A percentile compares a stretch with the other conserved stretches of the same genome.
Evolutionary conservation across 768 basidiomycete genomes (phyloP).

Genomic region (Rhizopogon salebrosus): DNA sequence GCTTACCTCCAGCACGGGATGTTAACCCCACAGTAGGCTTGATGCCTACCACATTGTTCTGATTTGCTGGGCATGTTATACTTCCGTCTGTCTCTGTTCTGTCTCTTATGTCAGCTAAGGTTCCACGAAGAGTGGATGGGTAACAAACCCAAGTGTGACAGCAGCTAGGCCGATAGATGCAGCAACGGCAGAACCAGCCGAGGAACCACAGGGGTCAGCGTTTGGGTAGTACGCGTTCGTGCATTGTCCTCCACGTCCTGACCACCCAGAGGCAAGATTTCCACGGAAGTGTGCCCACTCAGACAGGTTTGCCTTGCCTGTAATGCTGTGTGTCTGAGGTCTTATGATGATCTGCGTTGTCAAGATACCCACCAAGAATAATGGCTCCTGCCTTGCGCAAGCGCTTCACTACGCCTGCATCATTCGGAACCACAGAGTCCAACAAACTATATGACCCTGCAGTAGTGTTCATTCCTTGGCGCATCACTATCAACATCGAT

Average conservation of each 20-base stretch:
- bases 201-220: constrained; percentile 53
- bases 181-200: constrained; percentile 53
- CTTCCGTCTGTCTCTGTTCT: constrained; percentile 50
- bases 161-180: constrained; percentile 48
- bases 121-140: neutral
- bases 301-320: constrained; percentile 53
- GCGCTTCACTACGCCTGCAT: constrained; percentile 28
- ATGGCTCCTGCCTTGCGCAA: constrained; percentile 30
- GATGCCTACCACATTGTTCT: constrained; percentile 54
- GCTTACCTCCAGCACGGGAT: constrained; percentile 53
- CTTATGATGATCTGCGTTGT: neutral
- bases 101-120: neutral
- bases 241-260: constrained; percentile 48
- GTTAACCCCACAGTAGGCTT: constrained; percentile 59
- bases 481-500: neutral
- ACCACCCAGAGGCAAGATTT: constrained; percentile 47
- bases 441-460: constrained; percentile 35
- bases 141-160: constrained; percentile 34
- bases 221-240: constrained; percentile 46
- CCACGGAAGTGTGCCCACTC: constrained; percentile 50
- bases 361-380: constrained; percentile 20
- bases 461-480: constrained; percentile 36
- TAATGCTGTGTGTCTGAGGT: neutral
- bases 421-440: constrained; percentile 27
- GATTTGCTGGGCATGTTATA: constrained; percentile 45